Evolutionary conservation across 257 asterid species (phyloP).

Genomic region (Petunia secreta): DNA sequence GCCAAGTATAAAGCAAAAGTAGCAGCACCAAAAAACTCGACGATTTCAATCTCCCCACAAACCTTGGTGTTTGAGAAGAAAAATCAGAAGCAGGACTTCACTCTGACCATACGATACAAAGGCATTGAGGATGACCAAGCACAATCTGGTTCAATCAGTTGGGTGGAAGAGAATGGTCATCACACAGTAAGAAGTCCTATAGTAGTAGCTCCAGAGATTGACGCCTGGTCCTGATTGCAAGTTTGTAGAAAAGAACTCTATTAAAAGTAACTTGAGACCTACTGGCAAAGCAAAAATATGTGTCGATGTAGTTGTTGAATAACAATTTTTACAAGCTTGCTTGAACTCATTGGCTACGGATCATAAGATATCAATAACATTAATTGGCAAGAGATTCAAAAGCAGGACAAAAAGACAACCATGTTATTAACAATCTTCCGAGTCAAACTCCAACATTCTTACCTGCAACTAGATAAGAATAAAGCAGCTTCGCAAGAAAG

Average conservation of each 20-base stretch:
- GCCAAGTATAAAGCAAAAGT: slow-evolving; percentile 25
- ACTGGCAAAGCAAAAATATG: not conserved
- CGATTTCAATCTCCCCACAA: slow-evolving; percentile 18
- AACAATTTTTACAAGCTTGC: too few relatives aligned
- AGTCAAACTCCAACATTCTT: too few relatives aligned
- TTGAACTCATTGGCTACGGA: too few relatives aligned
- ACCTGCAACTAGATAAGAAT: too few relatives aligned
- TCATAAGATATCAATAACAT: too few relatives aligned
- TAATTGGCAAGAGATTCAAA: too few relatives aligned
- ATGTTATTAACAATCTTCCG: too few relatives aligned
- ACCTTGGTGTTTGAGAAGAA: slow-evolving; percentile 26
- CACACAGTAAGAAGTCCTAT: slow-evolving; percentile 23
- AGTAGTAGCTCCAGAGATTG: slow-evolving; percentile 18
- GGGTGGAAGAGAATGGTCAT: slow-evolving; percentile 10
- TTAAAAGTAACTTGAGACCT: not conserved
- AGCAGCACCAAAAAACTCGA: slow-evolving; percentile 15
- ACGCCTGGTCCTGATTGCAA: not conserved
- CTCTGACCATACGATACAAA: slow-evolving; percentile 18
- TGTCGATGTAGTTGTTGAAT: too few relatives aligned
- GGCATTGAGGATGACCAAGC: not conserved
- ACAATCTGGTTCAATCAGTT: slow-evolving; percentile 23
- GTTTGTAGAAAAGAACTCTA: not conserved
- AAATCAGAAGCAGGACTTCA: slow-evolving; percentile 22
- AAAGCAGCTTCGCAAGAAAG: too few relatives aligned
- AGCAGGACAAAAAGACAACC: too few relatives aligned